Evolutionary conservation across 768 basidiomycete species (phyloP), one percentile per base, ranked within the genome.

Genomic region (Chlorophyllum brunneum): DNA sequence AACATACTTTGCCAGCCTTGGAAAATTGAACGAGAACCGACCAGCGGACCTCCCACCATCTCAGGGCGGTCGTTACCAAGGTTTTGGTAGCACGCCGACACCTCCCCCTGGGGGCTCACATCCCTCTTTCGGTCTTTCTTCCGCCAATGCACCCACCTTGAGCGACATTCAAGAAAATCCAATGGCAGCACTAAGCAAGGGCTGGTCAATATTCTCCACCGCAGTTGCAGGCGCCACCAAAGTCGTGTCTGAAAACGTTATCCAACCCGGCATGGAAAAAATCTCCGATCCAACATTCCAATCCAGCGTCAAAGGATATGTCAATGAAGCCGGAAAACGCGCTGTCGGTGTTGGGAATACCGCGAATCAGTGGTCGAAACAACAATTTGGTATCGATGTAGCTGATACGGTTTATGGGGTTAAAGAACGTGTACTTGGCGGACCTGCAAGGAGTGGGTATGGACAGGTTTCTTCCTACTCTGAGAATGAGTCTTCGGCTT

Each of bases 121-220:
- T 65, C 85, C 91, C 2, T 81, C 89, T 2, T 84, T 77, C 61
- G 74, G 78, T 4, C 72, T 90, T 36, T 92, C 92, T 3, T 94
- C 92, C 24, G 81, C 85, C 8, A 80, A 86, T 29, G 85, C 86
- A 9, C 95, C 95, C 0, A 78, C 84, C 0, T 64, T 98, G 2
- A 67, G 73, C 36, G 95, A 99, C 16, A 69, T 98, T 26, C 91
- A 95, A 65, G 82, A 87, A 39, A 92, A 92, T 63, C 95, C 95
- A 0, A 67, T 86, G 31, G 83, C 81, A 7, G 95, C 95, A 0
- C 68, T 98, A 11, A 82, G 82, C 61, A 98, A 98, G 72, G 93
- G 95, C 39, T 98, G 97, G 97, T 92, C 92, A 22, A 69, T 98
- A n/a, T 86, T 99, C 63, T 88, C 92, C 24, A 79, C 88, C 0